Conservation (phyloP, 345 rosid genomes). For the Theobroma cacao region DNA sequence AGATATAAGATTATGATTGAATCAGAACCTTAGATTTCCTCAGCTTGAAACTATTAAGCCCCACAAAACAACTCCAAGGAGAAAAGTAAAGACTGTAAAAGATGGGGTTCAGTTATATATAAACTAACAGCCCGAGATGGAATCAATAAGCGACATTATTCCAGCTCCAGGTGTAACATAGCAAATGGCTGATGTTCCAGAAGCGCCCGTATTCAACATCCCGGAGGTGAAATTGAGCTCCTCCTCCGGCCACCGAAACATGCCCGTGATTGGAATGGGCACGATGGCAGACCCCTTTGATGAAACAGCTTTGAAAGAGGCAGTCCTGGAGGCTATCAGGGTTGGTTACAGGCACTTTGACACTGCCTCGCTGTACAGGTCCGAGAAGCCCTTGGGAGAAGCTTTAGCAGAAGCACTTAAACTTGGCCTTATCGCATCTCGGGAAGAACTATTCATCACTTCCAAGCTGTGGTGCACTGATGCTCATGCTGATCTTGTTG, state of each 20-base stretch:
- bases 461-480: constrained; percentile 56
- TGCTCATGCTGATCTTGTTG: constrained; percentile 46
- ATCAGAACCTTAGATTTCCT: too few relatives aligned
- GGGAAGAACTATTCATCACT: constrained; percentile 58
- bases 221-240: constrained; percentile 26
- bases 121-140: neutral
- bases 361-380: constrained; percentile 43
- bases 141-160: neutral
- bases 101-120: too few relatives aligned
- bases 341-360: constrained; percentile 73
- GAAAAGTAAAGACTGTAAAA: too few relatives aligned
- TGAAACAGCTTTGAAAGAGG: constrained; percentile 19
- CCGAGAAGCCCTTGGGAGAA: constrained; percentile 58
- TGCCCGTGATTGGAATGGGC: constrained; percentile 49
- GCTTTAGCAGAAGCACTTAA: constrained; percentile 50
- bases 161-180: neutral
- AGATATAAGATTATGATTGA: too few relatives aligned
- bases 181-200: neutral
- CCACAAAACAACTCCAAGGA: too few relatives aligned
- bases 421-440: constrained; percentile 35
- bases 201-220: neutral
- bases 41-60: too few relatives aligned
- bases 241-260: constrained; percentile 18
- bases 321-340: constrained; percentile 40
- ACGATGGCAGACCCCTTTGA: constrained; percentile 30